Percentiles rank a stretch among this genome's conserved stretches.
Evolutionary conservation across 306 rosid genomes (phyloP).

Genomic region (Begonia fuchsioides): DNA sequence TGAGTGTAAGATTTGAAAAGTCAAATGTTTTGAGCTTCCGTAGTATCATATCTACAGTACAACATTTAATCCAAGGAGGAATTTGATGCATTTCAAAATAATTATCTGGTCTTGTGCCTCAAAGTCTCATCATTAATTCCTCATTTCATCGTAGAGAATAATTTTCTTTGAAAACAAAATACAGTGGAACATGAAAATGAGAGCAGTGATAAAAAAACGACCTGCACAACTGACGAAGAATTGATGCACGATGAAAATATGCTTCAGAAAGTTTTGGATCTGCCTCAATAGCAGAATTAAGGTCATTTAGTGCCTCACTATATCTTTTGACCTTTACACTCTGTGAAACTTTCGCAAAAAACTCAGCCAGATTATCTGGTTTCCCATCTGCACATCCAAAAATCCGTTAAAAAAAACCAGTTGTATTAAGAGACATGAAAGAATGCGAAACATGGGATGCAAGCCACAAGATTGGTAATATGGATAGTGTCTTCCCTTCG

Average conservation of each 20-base stretch:
- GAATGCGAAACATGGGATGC: not conserved
- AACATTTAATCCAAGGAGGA: no score
- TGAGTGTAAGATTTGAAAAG: no score
- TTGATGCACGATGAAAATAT: conserved; percentile 60
- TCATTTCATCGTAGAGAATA: no score
- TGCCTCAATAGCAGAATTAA: conserved; percentile 86
- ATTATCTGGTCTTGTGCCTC: no score
- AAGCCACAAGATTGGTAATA: not conserved
- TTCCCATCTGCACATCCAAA: conserved; percentile 36
- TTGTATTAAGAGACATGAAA: not conserved
- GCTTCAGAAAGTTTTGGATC: conserved; percentile 90
- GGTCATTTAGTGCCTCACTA: conserved; percentile 86
- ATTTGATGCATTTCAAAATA: no score
- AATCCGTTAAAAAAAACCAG: no score
- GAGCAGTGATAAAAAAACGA: not conserved
- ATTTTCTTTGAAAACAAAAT: no score
- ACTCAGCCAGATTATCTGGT: conserved; percentile 63
- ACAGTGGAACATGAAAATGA: no score
- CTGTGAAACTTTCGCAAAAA: conserved; percentile 63
- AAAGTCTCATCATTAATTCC: no score
- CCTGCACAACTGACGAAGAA: conserved; percentile 97
- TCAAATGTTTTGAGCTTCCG: no score
- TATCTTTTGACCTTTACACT: conserved; percentile 71
- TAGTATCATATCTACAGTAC: no score
- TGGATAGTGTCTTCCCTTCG: no score